Percentiles rank a stretch among this genome's conserved stretches.
phyloP scores from a whole-genome alignment of 176 grass and related monocot species.

The Pontederia crassipes region DNA sequence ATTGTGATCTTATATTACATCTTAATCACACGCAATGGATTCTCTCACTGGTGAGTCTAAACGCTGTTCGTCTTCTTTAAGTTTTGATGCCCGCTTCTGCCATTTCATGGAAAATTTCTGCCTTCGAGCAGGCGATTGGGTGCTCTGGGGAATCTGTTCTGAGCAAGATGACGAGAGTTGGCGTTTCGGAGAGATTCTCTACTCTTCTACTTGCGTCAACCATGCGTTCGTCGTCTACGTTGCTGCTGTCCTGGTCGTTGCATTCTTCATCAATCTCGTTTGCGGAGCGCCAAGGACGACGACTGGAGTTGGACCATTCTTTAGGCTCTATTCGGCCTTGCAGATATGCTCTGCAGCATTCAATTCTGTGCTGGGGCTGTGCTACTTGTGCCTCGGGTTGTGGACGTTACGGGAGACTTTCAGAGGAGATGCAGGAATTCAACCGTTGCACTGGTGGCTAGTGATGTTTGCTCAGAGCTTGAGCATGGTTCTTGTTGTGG shows the following conservation, averaged over 20 bases:
- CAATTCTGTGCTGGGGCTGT: slow-evolving; percentile 38
- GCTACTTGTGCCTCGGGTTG: slow-evolving; percentile 33
- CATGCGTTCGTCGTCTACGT: slow-evolving; percentile 30
- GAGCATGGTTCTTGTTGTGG: slow-evolving; percentile 19
- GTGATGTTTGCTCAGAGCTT: slow-evolving; percentile 36
- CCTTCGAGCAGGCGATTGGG: slow-evolving; percentile 32
- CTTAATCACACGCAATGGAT: slow-evolving; percentile 18
- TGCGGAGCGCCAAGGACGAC: slow-evolving; percentile 28
- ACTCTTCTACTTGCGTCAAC: slow-evolving; percentile 67
- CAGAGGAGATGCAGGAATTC: neutral
- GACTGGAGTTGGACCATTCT: slow-evolving; percentile 2
- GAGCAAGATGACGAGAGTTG: slow-evolving; percentile 22
- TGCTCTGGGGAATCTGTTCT: slow-evolving; percentile 32
- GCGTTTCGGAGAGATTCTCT: slow-evolving; percentile 13
- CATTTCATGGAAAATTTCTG: neutral
- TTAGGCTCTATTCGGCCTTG: slow-evolving; percentile 19
- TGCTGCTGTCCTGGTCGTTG: slow-evolving; percentile 9
- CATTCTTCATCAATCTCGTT: slow-evolving; percentile 29
- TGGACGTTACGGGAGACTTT: slow-evolving; percentile 45
- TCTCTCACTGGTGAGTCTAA: slow-evolving; percentile 26
- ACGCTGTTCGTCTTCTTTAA: neutral
- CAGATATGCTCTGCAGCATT: slow-evolving; percentile 22
- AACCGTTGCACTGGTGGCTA: slow-evolving; percentile 50
- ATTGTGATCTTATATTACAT: neutral
- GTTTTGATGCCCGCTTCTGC: neutral